These are phyloP conservation scores for Mycogone perniciosa DNA, from an alignment of 2,329 filamentous ascomycete species.

Conservation along the genomic window DNA sequence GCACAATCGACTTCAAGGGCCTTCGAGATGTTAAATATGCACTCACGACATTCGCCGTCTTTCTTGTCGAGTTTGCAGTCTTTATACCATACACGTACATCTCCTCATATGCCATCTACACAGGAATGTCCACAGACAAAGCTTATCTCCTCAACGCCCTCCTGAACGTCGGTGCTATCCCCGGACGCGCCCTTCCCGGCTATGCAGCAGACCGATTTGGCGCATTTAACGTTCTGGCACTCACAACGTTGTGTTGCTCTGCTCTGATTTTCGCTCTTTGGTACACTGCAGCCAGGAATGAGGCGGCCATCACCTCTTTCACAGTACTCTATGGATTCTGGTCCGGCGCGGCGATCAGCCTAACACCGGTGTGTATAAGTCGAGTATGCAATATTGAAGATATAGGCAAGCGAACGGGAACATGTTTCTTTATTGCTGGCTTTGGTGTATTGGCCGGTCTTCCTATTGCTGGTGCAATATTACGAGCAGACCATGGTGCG, in stretches of 20 bases:
- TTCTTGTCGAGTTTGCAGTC: slow-evolving; percentile 54
- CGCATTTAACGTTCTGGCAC: slow-evolving; percentile 63
- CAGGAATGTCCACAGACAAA: slow-evolving; percentile 48
- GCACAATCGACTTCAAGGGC: slow-evolving; percentile 44
- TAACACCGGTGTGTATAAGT: slow-evolving; percentile 66
- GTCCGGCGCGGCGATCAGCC: slow-evolving; percentile 60
- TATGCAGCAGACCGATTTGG: slow-evolving; percentile 61
- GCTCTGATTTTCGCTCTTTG: slow-evolving; percentile 51
- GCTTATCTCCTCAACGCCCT: slow-evolving; percentile 63
- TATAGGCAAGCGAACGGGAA: slow-evolving; percentile 64
- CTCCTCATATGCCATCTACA: slow-evolving; percentile 53
- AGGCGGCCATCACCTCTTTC: slow-evolving; percentile 52
- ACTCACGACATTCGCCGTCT: slow-evolving; percentile 47
- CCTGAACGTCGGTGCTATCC: slow-evolving; percentile 61
- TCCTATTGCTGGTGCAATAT: slow-evolving; percentile 50
- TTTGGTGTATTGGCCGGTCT: slow-evolving; percentile 52
- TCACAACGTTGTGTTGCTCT: slow-evolving; percentile 43
- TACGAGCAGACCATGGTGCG: slow-evolving; percentile 34
- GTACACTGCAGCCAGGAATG: slow-evolving; percentile 44
- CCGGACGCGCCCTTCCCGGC: slow-evolving; percentile 63
- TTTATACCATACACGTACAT: slow-evolving; percentile 65
- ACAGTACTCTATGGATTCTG: slow-evolving; percentile 63
- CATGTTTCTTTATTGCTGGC: slow-evolving; percentile 61
- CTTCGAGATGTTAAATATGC: slow-evolving; percentile 45
- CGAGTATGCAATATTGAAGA: slow-evolving; percentile 63